A percentile compares a stretch with the other conserved stretches of the same genome.
phyloP scores from a whole-genome alignment of 257 asterid genomes.

The Voacanga thouarsii region DNA sequence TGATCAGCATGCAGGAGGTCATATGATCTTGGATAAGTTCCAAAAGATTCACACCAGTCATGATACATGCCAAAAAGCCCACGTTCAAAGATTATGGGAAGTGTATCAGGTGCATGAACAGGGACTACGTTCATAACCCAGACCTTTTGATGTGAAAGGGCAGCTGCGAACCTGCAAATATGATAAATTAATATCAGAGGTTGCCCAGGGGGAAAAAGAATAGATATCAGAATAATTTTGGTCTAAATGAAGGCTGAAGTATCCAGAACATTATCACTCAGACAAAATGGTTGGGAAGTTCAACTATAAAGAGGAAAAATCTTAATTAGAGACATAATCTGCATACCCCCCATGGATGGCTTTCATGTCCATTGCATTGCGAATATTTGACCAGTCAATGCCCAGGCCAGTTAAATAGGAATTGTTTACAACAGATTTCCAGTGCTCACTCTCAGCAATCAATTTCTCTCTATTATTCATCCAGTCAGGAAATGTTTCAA shows the following conservation, averaged over 20 bases:
- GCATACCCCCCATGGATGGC: conserved; percentile 92
- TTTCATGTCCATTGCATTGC: conserved; percentile 93
- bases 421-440: conserved; percentile 75
- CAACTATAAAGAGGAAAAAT: not conserved
- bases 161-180: conserved; percentile 84
- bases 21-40: conserved; percentile 88
- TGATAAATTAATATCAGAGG: conserved; percentile 10
- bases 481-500: conserved; percentile 86
- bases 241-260: not conserved
- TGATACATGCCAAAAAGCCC: conserved; percentile 87
- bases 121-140: conserved; percentile 97
- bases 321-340: not conserved
- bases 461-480: conserved; percentile 62
- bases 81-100: conserved; percentile 84
- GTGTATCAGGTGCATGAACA: conserved; percentile 83
- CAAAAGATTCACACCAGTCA: conserved; percentile 96
- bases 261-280: not conserved
- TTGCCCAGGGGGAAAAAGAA: not conserved
- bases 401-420: conserved; percentile 80
- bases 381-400: conserved; percentile 79
- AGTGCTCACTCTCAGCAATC: conserved; percentile 66
- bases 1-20: conserved; percentile 97
- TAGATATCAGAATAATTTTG: not conserved
- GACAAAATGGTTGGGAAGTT: not conserved
- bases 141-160: conserved; percentile 60